Evolutionary conservation across 2,329 filamentous ascomycete species (phyloP).

Genomic region (Alternaria tenuissima): DNA sequence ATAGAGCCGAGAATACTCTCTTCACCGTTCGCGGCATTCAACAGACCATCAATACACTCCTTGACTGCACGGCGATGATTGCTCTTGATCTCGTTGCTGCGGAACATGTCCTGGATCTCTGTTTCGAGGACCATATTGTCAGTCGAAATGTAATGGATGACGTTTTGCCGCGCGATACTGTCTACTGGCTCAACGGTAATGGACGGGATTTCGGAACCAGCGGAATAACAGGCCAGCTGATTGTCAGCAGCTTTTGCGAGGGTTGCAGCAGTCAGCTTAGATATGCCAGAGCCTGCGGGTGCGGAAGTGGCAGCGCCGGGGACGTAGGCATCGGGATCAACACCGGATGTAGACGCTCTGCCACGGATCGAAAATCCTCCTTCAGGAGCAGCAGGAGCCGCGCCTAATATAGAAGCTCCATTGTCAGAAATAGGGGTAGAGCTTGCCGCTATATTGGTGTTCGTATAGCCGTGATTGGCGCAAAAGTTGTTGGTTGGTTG

Average conservation of each 20-base stretch:
- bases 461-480: background rate
- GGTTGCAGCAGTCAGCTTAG: slow-evolving; percentile 1
- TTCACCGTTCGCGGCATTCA: slow-evolving; percentile 4
- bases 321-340: background rate
- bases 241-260: background rate
- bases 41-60: background rate
- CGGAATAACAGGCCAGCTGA: background rate
- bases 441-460: background rate
- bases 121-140: slow-evolving; percentile 7
- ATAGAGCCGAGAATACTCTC: slow-evolving; percentile 2
- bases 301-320: background rate
- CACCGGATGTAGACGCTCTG: background rate
- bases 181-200: background rate
- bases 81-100: background rate
- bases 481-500: background rate
- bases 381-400: background rate
- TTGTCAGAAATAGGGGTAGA: background rate
- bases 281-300: background rate
- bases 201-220: background rate
- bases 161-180: background rate
- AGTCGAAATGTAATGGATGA: slow-evolving; percentile 2
- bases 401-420: background rate
- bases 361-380: background rate
- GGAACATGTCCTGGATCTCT: slow-evolving; percentile 6
- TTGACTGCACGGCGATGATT: background rate